A percentile compares a stretch with the other conserved stretches of the same genome.
Evolutionary conservation across 2,329 filamentous ascomycete genomes (phyloP).

Genomic region (Colletotrichum gigasporum): DNA sequence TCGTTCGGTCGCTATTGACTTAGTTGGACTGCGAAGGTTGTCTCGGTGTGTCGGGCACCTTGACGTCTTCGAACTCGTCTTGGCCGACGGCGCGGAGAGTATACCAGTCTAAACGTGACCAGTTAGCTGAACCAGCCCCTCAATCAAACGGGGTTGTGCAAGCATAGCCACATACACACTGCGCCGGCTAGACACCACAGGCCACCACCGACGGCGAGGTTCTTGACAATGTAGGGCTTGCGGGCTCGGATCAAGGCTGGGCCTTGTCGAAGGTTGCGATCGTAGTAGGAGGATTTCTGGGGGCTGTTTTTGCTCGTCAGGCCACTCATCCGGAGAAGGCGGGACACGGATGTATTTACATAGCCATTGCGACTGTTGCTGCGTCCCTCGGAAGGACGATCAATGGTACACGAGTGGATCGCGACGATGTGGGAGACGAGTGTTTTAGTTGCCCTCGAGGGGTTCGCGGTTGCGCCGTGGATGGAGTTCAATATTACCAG

Average conservation of each 20-base stretch:
- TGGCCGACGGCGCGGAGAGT: constrained; percentile 88
- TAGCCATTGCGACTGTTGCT: constrained; percentile 11
- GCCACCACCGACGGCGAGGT: constrained; percentile 81
- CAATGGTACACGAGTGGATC: neutral
- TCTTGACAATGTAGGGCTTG: constrained; percentile 91
- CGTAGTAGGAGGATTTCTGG: constrained; percentile 82
- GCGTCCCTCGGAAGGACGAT: neutral
- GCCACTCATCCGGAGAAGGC: constrained; percentile 11
- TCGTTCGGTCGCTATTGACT: neutral
- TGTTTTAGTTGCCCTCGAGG: neutral
- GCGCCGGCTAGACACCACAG: constrained; percentile 80
- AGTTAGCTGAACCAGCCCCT: neutral
- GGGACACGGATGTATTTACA: neutral
- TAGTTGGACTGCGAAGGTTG: constrained; percentile 52
- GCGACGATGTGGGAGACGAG: neutral
- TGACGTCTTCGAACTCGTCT: constrained; percentile 96
- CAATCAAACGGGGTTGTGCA: neutral
- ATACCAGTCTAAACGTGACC: constrained; percentile 59
- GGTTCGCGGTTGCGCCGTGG: constrained; percentile 11
- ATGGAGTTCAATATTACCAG: constrained; percentile 18
- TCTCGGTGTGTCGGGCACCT: constrained; percentile 79
- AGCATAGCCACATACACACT: constrained; percentile 78
- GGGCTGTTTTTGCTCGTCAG: constrained; percentile 42
- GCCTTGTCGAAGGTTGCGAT: constrained; percentile 84
- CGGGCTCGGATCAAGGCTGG: constrained; percentile 91